Conservation (phyloP, 495 filamentous ascomycete species). For the Talaromyces liani region DNA sequence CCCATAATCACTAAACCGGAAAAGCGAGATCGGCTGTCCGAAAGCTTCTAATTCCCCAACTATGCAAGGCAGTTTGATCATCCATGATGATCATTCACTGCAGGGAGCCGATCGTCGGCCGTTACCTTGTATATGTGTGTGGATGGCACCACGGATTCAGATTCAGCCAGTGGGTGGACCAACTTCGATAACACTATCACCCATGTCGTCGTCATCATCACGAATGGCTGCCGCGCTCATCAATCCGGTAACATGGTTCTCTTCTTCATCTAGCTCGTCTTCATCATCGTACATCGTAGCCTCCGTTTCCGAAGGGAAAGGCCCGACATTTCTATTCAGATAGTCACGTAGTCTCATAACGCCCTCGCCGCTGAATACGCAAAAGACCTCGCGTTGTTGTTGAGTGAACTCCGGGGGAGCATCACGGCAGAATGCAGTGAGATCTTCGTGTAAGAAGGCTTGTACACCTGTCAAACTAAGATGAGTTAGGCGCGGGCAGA, state of each 20-base stretch:
- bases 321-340: conserved; percentile 48
- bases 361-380: conserved; percentile 88
- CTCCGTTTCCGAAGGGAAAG: conserved; percentile 32
- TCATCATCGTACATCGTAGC: conserved; percentile 51
- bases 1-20: not conserved
- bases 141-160: not conserved
- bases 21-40: not conserved
- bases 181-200: conserved; percentile 34
- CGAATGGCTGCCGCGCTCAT: conserved; percentile 47
- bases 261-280: conserved; percentile 47
- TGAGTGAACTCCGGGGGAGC: conserved; percentile 91
- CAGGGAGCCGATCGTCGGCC: not conserved
- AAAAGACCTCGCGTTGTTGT: conserved; percentile 91
- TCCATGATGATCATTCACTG: not conserved
- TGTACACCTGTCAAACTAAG: conserved; percentile 93
- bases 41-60: not conserved
- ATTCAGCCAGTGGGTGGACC: conserved; percentile 32
- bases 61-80: not conserved
- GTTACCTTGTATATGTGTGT: not conserved
- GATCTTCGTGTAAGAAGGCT: conserved; percentile 64
- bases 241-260: conserved; percentile 47
- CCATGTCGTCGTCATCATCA: conserved; percentile 40
- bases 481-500: conserved; percentile 88
- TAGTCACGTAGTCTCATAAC: conserved; percentile 70
- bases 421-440: conserved; percentile 76